phyloP scores from a whole-genome alignment of 2,329 filamentous ascomycete species.

The Colletotrichum liriopes region DNA sequence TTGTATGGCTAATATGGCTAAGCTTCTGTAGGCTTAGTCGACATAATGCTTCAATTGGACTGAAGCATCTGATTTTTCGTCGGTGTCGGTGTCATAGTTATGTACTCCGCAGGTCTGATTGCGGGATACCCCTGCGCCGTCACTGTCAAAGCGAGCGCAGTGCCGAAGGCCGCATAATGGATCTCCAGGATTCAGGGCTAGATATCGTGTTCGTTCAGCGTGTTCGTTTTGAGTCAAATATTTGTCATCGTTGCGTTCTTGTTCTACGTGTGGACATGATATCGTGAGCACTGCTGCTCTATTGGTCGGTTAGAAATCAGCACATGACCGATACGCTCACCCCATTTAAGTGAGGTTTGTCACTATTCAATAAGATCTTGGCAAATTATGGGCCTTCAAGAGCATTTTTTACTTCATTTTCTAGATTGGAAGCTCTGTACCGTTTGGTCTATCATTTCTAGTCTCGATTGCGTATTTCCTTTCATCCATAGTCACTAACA shows the following conservation, averaged over 20 bases:
- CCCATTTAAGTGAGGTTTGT: too few species aligned
- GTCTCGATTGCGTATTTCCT: too few species aligned
- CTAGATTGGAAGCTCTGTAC: too few species aligned
- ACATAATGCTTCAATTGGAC: not conserved
- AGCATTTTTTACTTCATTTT: too few species aligned
- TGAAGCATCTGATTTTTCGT: slow-evolving; percentile 18
- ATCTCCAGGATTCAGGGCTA: not conserved
- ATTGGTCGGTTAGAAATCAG: too few species aligned
- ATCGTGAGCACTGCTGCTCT: not conserved
- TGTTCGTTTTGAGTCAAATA: not conserved
- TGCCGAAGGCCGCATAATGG: slow-evolving; percentile 11
- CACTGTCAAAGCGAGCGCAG: slow-evolving; percentile 17
- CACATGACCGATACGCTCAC: too few species aligned
- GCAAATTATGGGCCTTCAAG: too few species aligned
- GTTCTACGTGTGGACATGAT: not conserved
- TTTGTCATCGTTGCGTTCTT: not conserved
- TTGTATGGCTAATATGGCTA: slow-evolving; percentile 33
- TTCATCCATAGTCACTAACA: too few species aligned
- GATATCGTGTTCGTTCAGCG: slow-evolving; percentile 16
- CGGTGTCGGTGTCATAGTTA: slow-evolving; percentile 14
- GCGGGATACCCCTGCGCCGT: slow-evolving; percentile 19
- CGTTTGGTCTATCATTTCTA: too few species aligned
- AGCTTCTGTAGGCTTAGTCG: not conserved
- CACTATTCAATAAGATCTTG: too few species aligned
- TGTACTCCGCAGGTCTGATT: slow-evolving; percentile 10